Percentiles rank a stretch among this genome's conserved stretches.
These are phyloP conservation scores for Entrophospora sp. DNA, from an alignment of 192 early-diverging fungal genomes.

Conservation along the genomic window DNA sequence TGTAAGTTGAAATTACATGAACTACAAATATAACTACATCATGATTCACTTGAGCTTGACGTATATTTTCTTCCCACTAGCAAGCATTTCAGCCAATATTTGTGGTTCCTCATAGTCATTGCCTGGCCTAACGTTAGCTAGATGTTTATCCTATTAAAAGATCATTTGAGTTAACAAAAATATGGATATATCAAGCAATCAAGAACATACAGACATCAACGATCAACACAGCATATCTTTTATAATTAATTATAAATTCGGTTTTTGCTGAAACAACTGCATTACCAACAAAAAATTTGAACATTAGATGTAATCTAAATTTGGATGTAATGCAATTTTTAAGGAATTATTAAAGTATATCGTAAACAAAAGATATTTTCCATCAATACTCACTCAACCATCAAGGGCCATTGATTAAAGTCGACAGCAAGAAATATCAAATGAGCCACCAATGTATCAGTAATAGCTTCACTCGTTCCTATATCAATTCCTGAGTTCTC, in stretches of 20 bases:
- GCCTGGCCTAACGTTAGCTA: neutral
- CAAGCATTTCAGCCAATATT: neutral
- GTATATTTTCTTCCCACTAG: constrained; percentile 10
- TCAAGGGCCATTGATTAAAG: neutral
- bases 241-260: neutral
- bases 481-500: no score
- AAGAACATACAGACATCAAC: neutral
- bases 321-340: neutral
- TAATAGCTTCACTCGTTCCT: neutral
- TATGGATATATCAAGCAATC: neutral
- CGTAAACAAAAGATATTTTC: no score
- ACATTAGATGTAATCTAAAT: neutral
- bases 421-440: neutral
- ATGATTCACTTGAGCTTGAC: neutral
- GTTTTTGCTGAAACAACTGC: neutral
- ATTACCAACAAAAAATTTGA: neutral
- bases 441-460: neutral
- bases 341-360: neutral
- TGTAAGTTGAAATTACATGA: neutral
- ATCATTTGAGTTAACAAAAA: neutral
- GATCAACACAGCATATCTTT: neutral
- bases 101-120: neutral
- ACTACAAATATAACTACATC: neutral
- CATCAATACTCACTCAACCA: neutral
- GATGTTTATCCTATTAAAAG: neutral